Percentiles rank a stretch among this genome's conserved stretches.
Evolutionary conservation across 2,329 filamentous ascomycete species (phyloP).

Genomic region (Xylariaceae sp.): DNA sequence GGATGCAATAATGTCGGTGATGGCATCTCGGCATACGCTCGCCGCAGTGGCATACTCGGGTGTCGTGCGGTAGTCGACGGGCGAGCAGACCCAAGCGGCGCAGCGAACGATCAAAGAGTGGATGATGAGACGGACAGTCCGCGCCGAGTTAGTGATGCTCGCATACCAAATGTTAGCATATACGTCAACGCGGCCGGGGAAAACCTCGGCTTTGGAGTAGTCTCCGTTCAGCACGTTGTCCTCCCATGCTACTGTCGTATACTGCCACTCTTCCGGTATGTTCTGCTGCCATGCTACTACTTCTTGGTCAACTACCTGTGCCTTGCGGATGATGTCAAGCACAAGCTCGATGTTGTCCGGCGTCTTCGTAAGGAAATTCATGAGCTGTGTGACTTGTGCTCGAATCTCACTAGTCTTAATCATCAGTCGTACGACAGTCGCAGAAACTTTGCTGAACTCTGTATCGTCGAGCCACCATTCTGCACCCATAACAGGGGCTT

Average conservation of each 20-base stretch:
- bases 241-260: conserved; percentile 62
- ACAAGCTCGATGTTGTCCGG: conserved; percentile 58
- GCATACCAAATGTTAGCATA: conserved; percentile 65
- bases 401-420: conserved; percentile 63
- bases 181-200: conserved; percentile 64
- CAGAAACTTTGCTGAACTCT: conserved; percentile 55
- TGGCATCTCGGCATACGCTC: conserved; percentile 56
- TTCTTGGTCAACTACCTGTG: conserved; percentile 59
- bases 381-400: conserved; percentile 56
- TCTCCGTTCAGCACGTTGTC: conserved; percentile 58
- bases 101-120: conserved; percentile 63
- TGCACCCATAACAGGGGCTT: conserved; percentile 57
- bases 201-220: conserved; percentile 60
- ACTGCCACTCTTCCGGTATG: conserved; percentile 57
- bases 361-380: conserved; percentile 53
- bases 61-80: conserved; percentile 67
- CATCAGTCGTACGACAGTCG: conserved; percentile 57
- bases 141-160: conserved; percentile 62
- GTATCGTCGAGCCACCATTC: conserved; percentile 66
- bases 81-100: conserved; percentile 64
- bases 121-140: conserved; percentile 60
- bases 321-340: conserved; percentile 56
- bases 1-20: conserved; percentile 64
- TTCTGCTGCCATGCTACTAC: conserved; percentile 57
- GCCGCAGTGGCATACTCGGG: conserved; percentile 64